Percentiles rank a stretch among this genome's conserved stretches.
Conservation (phyloP, 2,329 filamentous ascomycete genomes). For the Xylaria sp. region DNA sequence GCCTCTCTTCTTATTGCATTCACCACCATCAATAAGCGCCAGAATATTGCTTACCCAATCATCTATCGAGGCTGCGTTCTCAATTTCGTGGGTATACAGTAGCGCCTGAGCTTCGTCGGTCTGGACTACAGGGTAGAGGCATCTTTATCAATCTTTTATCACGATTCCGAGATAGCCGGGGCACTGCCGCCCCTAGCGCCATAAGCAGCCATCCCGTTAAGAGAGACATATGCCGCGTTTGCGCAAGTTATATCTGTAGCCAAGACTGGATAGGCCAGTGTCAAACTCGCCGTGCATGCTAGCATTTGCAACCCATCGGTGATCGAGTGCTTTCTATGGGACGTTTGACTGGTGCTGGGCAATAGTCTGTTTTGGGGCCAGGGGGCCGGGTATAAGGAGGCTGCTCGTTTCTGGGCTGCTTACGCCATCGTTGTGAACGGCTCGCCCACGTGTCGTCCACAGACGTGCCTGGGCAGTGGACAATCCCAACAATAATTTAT, state of each 20-base stretch:
- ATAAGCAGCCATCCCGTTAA: slow-evolving; percentile 24
- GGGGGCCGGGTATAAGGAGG: slow-evolving; percentile 19
- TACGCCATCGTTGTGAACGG: slow-evolving; percentile 5
- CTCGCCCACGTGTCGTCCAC: slow-evolving; percentile 7
- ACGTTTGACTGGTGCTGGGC: slow-evolving; percentile 6
- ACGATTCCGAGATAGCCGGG: slow-evolving; percentile 32
- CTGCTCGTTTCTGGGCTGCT: slow-evolving; percentile 12
- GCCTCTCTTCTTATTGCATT: slow-evolving; percentile 15
- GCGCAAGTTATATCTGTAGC: slow-evolving; percentile 18
- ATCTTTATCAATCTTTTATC: slow-evolving; percentile 12
- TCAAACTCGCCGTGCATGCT: slow-evolving; percentile 20
- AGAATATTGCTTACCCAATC: slow-evolving; percentile 30
- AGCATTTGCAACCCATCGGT: slow-evolving; percentile 19
- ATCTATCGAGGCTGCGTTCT: slow-evolving; percentile 12
- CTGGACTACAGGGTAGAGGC: slow-evolving; percentile 27
- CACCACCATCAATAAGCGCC: slow-evolving; percentile 25
- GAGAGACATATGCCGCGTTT: slow-evolving; percentile 23
- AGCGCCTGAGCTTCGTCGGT: slow-evolving; percentile 29
- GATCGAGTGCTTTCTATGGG: slow-evolving; percentile 7
- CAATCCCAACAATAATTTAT: background rate
- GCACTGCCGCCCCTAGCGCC: slow-evolving; percentile 30
- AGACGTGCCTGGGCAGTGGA: background rate
- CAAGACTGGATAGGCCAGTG: slow-evolving; percentile 19
- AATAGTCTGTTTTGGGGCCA: slow-evolving; percentile 5
- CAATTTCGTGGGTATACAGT: slow-evolving; percentile 23